Percentiles rank a stretch among this genome's conserved stretches.
Conservation (phyloP, 2,329 filamentous ascomycete genomes). For the Pseudocercospora pini-densiflorae region DNA sequence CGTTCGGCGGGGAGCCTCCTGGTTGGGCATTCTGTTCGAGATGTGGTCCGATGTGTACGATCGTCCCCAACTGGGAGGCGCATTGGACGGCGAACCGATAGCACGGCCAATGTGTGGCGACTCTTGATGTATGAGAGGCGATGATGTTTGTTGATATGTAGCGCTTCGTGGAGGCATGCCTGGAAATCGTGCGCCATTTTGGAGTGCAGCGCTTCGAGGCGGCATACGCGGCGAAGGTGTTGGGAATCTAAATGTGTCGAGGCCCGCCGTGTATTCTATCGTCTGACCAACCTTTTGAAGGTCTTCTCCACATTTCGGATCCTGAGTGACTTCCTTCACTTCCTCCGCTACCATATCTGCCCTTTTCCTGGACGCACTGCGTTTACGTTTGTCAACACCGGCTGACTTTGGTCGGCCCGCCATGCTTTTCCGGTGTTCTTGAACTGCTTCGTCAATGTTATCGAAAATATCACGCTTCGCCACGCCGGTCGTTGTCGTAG, state of each 20-base stretch:
- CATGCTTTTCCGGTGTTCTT: conserved; percentile 17
- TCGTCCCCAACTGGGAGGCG: conserved; percentile 30
- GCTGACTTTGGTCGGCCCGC: conserved; percentile 19
- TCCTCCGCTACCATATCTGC: conserved; percentile 4
- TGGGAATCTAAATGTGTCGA: conserved; percentile 36
- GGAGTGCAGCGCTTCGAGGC: conserved; percentile 29
- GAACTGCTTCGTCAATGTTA: conserved; percentile 16
- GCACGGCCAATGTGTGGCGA: conserved; percentile 30
- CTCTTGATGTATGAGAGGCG: conserved; percentile 13
- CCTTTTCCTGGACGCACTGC: conserved; percentile 12
- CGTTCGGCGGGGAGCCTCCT: conserved; percentile 10
- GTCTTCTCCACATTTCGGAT: conserved; percentile 24
- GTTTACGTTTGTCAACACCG: conserved; percentile 25
- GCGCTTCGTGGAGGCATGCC: not conserved
- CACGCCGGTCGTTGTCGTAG: not conserved
- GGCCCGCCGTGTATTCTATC: conserved; percentile 31
- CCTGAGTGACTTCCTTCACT: conserved; percentile 7
- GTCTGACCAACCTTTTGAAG: conserved; percentile 23
- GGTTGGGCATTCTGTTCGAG: conserved; percentile 16
- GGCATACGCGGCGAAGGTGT: conserved; percentile 33
- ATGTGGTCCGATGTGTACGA: conserved; percentile 30
- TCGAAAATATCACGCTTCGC: conserved; percentile 2
- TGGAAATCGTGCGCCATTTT: conserved; percentile 8
- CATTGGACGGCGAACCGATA: conserved; percentile 29
- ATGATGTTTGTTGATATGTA: conserved; percentile 15